Conservation (phyloP, 1,284 basidiomycete species). For the Trametes pubescens region DNA sequence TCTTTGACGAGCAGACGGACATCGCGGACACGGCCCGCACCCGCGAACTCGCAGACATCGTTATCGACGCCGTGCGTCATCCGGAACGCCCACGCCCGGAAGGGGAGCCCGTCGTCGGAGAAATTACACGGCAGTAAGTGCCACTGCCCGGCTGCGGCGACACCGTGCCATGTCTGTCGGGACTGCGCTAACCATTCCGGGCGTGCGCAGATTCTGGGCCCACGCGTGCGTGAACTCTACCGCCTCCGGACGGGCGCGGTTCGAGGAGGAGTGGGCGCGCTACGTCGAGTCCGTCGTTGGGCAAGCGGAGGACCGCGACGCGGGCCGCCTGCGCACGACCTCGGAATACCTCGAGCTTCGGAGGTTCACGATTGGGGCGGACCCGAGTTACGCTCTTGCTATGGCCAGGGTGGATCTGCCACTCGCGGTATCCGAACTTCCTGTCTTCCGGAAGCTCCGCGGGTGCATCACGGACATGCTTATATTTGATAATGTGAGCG, state of each 20-base stretch:
- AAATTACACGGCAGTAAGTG: slow-evolving; percentile 42
- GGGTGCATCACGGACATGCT: slow-evolving; percentile 31
- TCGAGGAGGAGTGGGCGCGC: slow-evolving; percentile 22
- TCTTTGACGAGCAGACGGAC: slow-evolving; percentile 7
- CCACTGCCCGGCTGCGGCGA: neutral
- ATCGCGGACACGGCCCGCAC: neutral
- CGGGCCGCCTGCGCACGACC: slow-evolving; percentile 38
- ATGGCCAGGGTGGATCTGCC: slow-evolving; percentile 44
- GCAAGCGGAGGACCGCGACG: slow-evolving; percentile 40
- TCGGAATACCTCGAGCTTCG: slow-evolving; percentile 42
- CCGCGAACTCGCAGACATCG: neutral
- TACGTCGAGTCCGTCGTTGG: slow-evolving; percentile 42
- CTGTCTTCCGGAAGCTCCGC: slow-evolving; percentile 37
- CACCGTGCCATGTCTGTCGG: neutral
- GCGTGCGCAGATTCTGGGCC: slow-evolving; percentile 30
- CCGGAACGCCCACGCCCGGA: slow-evolving; percentile 40
- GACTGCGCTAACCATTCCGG: neutral
- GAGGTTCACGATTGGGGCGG: slow-evolving; percentile 41
- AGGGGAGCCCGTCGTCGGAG: slow-evolving; percentile 42
- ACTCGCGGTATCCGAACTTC: slow-evolving; percentile 42
- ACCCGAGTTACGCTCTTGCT: slow-evolving; percentile 42
- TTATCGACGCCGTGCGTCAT: slow-evolving; percentile 37
- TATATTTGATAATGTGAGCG: slow-evolving; percentile 42
- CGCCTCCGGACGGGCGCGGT: slow-evolving; percentile 18
- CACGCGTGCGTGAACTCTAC: slow-evolving; percentile 20